Conservation (phyloP, 1,284 basidiomycete species). For the Pyrrhoderma noxium region DNA sequence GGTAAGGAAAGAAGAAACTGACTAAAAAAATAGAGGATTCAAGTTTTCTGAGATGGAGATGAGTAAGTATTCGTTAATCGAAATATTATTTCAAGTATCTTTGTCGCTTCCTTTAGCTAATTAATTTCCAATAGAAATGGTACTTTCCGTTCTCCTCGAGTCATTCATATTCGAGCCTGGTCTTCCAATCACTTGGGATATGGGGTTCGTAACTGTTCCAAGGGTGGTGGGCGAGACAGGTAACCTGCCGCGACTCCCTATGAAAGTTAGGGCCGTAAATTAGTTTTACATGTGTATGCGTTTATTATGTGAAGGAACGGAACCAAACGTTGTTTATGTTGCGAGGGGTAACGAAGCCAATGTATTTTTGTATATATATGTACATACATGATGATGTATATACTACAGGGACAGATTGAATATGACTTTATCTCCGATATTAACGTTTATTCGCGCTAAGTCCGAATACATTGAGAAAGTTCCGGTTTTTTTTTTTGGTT, state of each 20-base stretch:
- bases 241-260: slow-evolving; percentile 4
- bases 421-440: too few species aligned
- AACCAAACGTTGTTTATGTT: background rate
- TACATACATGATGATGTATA: background rate
- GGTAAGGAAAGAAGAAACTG: background rate
- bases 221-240: slow-evolving; percentile 1
- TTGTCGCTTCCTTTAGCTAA: background rate
- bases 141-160: slow-evolving; percentile 22
- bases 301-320: background rate
- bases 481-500: too few species aligned
- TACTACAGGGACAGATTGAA: too few species aligned
- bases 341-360: background rate
- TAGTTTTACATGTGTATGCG: background rate
- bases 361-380: background rate
- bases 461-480: too few species aligned
- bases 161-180: slow-evolving; percentile 22
- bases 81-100: slow-evolving; percentile 26
- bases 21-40: slow-evolving; percentile 1
- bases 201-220: slow-evolving; percentile 5
- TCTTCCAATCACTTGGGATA: slow-evolving; percentile 7
- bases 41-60: slow-evolving; percentile 18
- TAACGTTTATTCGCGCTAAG: too few species aligned
- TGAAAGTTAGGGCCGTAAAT: slow-evolving; percentile 1
- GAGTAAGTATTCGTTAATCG: slow-evolving; percentile 11
- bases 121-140: slow-evolving; percentile 21